Evolutionary conservation across 2,329 filamentous ascomycete genomes (phyloP).

Genomic region (Paraphaeosphaeria sporulosa): DNA sequence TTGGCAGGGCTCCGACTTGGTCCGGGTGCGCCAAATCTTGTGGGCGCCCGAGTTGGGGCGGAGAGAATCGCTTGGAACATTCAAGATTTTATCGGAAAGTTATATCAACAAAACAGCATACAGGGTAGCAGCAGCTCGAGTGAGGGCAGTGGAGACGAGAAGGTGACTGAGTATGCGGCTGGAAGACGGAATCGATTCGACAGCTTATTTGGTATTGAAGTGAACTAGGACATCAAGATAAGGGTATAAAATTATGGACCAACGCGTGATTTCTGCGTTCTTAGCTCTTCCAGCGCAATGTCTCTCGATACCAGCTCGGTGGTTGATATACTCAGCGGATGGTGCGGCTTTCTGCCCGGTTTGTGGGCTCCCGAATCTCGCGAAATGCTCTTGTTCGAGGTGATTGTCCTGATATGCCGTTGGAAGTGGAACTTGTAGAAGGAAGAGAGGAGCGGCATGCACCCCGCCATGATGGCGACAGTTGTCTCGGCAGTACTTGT

Average conservation of each 20-base stretch:
- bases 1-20: slow-evolving; percentile 73
- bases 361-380: neutral
- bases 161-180: slow-evolving; percentile 2
- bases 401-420: neutral
- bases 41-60: slow-evolving; percentile 74
- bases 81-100: slow-evolving; percentile 61
- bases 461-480: slow-evolving; percentile 13
- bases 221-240: neutral
- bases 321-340: slow-evolving; percentile 13
- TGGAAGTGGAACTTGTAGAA: slow-evolving; percentile 13
- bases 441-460: slow-evolving; percentile 11
- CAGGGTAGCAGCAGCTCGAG: too few relatives aligned
- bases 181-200: slow-evolving; percentile 11
- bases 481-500: slow-evolving; percentile 11
- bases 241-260: neutral
- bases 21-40: slow-evolving; percentile 76
- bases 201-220: slow-evolving; percentile 9
- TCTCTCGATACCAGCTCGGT: slow-evolving; percentile 9
- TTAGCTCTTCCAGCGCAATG: slow-evolving; percentile 5
- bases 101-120: neutral
- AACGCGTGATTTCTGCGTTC: neutral
- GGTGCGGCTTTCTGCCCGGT: slow-evolving; percentile 3
- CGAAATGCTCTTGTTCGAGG: neutral
- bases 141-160: neutral
- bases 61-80: slow-evolving; percentile 77